A percentile compares a stretch with the other conserved stretches of the same genome.
These are phyloP conservation scores for Farysia itapuensis DNA, from an alignment of 1,284 basidiomycete species.

Conservation along the genomic window DNA sequence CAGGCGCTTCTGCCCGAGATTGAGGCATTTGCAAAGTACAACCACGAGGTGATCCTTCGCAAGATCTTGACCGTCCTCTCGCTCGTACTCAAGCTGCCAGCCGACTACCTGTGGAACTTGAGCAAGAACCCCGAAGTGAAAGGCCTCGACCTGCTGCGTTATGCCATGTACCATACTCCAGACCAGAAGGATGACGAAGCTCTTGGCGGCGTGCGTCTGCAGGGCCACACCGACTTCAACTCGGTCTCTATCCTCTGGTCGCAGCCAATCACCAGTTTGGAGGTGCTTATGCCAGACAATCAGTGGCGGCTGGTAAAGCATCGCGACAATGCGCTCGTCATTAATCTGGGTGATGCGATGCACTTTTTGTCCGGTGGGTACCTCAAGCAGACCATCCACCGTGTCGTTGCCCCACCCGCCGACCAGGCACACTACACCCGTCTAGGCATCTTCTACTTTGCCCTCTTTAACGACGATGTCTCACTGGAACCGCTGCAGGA, in stretches of 20 bases:
- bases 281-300: constrained; percentile 62
- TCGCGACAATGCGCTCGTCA: constrained; percentile 54
- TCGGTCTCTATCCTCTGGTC: constrained; percentile 61
- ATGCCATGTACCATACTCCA: constrained; percentile 62
- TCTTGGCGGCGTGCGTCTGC: constrained; percentile 61
- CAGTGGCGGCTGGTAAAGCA: constrained; percentile 62
- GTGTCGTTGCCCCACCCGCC: constrained; percentile 61
- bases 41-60: constrained; percentile 59
- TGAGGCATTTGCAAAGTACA: constrained; percentile 58
- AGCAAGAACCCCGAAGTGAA: constrained; percentile 60
- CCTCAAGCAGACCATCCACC: constrained; percentile 61
- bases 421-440: constrained; percentile 61
- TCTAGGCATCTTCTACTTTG: constrained; percentile 62
- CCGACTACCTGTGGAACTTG: constrained; percentile 62
- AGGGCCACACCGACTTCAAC: constrained; percentile 63
- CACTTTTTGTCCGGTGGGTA: constrained; percentile 55
- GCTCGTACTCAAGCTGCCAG: constrained; percentile 61
- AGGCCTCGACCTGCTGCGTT: constrained; percentile 62
- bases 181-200: constrained; percentile 54
- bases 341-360: constrained; percentile 58
- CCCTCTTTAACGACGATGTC: constrained; percentile 60
- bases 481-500: constrained; percentile 51
- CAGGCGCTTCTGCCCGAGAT: constrained; percentile 59
- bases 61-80: constrained; percentile 62
- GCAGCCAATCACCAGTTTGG: constrained; percentile 62